phyloP scores from a whole-genome alignment of 2,329 filamentous ascomycete species.

The Oidium heveae region DNA sequence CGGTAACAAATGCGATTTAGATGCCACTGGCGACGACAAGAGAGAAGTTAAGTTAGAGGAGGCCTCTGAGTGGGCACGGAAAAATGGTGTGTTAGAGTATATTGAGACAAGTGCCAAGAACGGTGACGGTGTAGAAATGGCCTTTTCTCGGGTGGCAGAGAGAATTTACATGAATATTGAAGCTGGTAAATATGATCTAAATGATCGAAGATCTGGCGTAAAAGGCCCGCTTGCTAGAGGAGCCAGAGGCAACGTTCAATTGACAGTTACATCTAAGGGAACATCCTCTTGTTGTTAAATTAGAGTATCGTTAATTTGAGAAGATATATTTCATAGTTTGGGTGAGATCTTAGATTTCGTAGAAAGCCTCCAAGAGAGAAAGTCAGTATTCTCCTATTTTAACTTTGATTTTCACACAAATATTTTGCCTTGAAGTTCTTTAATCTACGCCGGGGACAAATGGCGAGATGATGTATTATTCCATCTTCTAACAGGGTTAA shows the following conservation, averaged over 20 bases:
- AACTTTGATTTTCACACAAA: no score
- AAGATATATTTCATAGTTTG: no score
- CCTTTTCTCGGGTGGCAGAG: slow-evolving; percentile 82
- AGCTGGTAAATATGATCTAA: slow-evolving; percentile 70
- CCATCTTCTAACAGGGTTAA: no score
- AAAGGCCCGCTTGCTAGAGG: slow-evolving; percentile 37
- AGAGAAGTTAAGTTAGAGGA: slow-evolving; percentile 62
- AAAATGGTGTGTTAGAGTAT: slow-evolving; percentile 74
- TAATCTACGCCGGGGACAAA: no score
- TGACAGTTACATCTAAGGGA: slow-evolving; percentile 12
- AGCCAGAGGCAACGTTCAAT: slow-evolving; percentile 20
- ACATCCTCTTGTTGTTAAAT: slow-evolving; percentile 8
- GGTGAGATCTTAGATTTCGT: no score
- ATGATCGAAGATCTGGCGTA: slow-evolving; percentile 76
- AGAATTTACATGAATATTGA: slow-evolving; percentile 94
- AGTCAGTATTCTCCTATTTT: no score
- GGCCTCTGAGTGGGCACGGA: slow-evolving; percentile 68
- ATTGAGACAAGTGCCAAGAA: slow-evolving; percentile 94
- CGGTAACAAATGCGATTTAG: slow-evolving; percentile 81
- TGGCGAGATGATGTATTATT: no score
- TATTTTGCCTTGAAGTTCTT: no score
- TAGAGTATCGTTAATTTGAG: not conserved
- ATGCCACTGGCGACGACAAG: slow-evolving; percentile 29
- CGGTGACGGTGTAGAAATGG: slow-evolving; percentile 77
- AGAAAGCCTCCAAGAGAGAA: no score